phyloP scores from a whole-genome alignment of 345 rosid genomes.

The Euphorbia pulcherrima region DNA sequence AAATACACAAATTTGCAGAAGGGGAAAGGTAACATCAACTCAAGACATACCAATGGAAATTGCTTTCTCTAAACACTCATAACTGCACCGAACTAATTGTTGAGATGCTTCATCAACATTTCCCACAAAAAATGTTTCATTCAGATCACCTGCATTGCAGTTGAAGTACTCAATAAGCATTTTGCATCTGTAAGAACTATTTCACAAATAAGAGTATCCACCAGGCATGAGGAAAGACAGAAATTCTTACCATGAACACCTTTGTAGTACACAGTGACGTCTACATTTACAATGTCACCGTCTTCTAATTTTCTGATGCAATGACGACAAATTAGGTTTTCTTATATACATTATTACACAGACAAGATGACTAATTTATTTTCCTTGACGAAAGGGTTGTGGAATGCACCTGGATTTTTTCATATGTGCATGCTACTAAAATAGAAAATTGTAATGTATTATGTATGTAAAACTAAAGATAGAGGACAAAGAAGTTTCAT shows the following conservation, averaged over 20 bases:
- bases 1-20: background rate
- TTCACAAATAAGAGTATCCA: background rate
- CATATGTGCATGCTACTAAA: background rate
- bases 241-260: constrained; percentile 82
- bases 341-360: background rate
- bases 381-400: background rate
- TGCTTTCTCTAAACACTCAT: constrained; percentile 91
- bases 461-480: background rate
- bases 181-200: background rate
- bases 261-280: constrained; percentile 77
- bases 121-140: constrained; percentile 95
- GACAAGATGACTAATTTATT: background rate
- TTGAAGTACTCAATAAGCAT: constrained; percentile 7
- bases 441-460: background rate
- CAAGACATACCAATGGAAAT: constrained; percentile 61
- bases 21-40: background rate
- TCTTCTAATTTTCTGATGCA: constrained; percentile 75
- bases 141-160: constrained; percentile 70
- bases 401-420: background rate
- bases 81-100: constrained; percentile 76
- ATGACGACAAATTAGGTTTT: constrained; percentile 16
- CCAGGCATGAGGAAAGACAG: background rate
- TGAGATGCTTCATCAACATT: constrained; percentile 86
- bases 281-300: constrained; percentile 91
- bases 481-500: background rate